phyloP scores from a whole-genome alignment of 1,284 basidiomycete genomes.

The Schizopora paradoxa region DNA sequence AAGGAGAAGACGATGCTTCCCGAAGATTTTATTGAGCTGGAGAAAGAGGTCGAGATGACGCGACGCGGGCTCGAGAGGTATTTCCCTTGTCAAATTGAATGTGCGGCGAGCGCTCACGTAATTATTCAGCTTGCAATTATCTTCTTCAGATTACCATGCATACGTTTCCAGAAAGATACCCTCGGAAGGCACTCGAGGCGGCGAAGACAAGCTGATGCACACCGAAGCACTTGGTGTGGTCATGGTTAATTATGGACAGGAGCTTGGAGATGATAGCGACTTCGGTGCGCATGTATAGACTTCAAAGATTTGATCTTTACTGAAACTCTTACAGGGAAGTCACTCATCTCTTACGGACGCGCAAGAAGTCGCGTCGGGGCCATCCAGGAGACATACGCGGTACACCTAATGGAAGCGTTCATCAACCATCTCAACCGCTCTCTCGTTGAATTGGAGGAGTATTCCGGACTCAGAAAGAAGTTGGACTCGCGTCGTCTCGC shows the following conservation, averaged over 20 bases:
- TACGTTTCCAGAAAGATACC: slow-evolving; percentile 63
- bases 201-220: slow-evolving; percentile 60
- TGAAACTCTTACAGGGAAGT: slow-evolving; percentile 43
- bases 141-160: slow-evolving; percentile 57
- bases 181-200: slow-evolving; percentile 49
- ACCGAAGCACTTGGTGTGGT: slow-evolving; percentile 77
- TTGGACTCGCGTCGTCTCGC: slow-evolving; percentile 41
- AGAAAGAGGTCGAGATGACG: slow-evolving; percentile 65
- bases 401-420: slow-evolving; percentile 68
- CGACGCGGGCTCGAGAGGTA: slow-evolving; percentile 60
- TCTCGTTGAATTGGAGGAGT: slow-evolving; percentile 66
- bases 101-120: background rate
- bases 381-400: slow-evolving; percentile 72
- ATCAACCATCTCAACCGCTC: slow-evolving; percentile 58
- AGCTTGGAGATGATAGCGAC: slow-evolving; percentile 66
- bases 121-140: slow-evolving; percentile 47
- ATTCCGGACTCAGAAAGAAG: slow-evolving; percentile 67
- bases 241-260: slow-evolving; percentile 82
- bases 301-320: slow-evolving; percentile 1
- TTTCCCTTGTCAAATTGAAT: slow-evolving; percentile 23
- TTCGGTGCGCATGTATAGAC: slow-evolving; percentile 45
- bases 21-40: slow-evolving; percentile 61
- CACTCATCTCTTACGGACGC: slow-evolving; percentile 66
- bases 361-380: slow-evolving; percentile 79
- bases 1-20: slow-evolving; percentile 63